Base-by-base conservation (phyloP, 805 yeast genomes). In the Ogataea populi-albae region DNA sequence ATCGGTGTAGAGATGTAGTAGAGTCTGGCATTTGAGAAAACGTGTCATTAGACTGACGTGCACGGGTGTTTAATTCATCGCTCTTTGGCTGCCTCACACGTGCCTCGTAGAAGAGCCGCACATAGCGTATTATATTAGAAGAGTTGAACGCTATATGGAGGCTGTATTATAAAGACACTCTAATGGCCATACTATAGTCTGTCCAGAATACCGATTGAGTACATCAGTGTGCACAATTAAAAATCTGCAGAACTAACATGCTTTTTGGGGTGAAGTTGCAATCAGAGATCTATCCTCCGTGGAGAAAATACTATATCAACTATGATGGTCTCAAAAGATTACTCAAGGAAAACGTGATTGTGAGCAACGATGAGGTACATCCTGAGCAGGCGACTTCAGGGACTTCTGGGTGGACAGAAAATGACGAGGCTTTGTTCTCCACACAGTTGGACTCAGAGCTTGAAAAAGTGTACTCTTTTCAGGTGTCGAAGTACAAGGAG, bases 241-340 rank as follows among this genome's bases (percentile, higher is more conserved):
- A 11, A 19, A 26, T 29, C 30, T 30, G 32, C 35, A 26, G 15
- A 26, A 32, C 17, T 21, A 7, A 19, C 27, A 88, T 93, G 98
- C 64, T 91, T 36, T 91, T 91, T 55, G 95, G 95, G 35, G 86
- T 76, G 33, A 86, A 85, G 55, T 69, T 91, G 37, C 81, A 81
- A 35, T 79, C 77, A 46, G 97, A 89, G 58, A 77, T 78, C 23
- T 87, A 84, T 62, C 78, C 79, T 30, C 95, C 97, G 2, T 91
- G 98, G 98, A 82, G 76, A 58, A 74, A 71, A 21, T 71, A 78
- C 53, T 85, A 84, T 55, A 71, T 85, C 41, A 66, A 75, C 54
- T 85, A 85, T 56, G 84, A 74, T 47, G 62, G 62, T 25, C 63
- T 85, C 54, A 84, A 84, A 61, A 77, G 73, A 48, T 63, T 81